Evolutionary conservation across 2,329 filamentous ascomycete species (phyloP), one percentile per base, ranked within the genome.

Genomic region (Aureobasidium pullulans): DNA sequence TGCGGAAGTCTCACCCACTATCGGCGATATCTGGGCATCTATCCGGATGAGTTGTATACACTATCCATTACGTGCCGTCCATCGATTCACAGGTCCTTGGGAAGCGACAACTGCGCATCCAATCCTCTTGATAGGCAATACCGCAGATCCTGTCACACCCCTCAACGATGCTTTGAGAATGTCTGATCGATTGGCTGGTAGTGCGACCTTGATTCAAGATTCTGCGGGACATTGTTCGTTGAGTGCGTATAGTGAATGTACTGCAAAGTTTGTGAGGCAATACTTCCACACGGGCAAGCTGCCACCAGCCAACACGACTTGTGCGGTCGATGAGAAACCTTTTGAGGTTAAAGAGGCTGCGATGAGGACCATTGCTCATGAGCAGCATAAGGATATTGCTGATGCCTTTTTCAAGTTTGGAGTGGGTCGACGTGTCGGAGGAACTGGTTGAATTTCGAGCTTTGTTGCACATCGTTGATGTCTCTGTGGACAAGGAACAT

Each of bases 71-170:
- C 34, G 49, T 8, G 4, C 37, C 23, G 31, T 37, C 6, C 7
- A 53, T 37, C 47, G 47, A n/a, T 49, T 36, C 32, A 15, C 6
- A 6, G 66, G 65, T 31, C 50, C 63, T 37, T 65, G 66, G 57
- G 57, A 36, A 11, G 69, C 63, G 61, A 71, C 76, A 32, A 82
- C 78, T 6, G 72, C 75, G 6, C 75, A 81, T 63, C 83, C 83
- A 0, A 71, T 86, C 34, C 73, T 86, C 6, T 81, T 84, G 65
- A 70, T 84, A 9, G 79, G 78, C 37, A 84, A 81, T 64, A 80
- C 77, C 0, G 74, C 79, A 9, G 83, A 86, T 60, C 84, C 84
- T 0, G 80, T 86, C 0, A 85, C 82, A 0, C 82, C 83, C 2
- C 68, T 85, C 5, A 64, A 65, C 46, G 75, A 76, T 42, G 80